These are phyloP conservation scores for Patellifolia procumbens DNA, from an alignment of 179 eudicot species.

Conservation along the genomic window DNA sequence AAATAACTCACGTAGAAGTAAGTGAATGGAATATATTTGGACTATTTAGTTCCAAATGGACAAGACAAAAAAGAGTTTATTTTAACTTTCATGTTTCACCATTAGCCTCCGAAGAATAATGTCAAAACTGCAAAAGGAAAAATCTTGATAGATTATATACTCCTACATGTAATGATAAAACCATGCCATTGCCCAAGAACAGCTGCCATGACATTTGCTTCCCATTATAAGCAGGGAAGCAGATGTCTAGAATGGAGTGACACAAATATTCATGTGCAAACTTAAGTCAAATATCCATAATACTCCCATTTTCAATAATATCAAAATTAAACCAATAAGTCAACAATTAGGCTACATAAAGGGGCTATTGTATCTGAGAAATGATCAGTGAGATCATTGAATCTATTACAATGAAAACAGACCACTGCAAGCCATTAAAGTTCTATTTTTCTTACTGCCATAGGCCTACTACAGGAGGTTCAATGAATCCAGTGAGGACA, in stretches of 20 bases:
- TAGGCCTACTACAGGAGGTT: slow-evolving; percentile 72
- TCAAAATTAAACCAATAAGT: background rate
- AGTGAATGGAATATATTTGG: background rate
- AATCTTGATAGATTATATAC: background rate
- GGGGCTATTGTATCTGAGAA: background rate
- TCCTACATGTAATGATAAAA: background rate
- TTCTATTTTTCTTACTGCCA: slow-evolving; percentile 16
- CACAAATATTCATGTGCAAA: background rate
- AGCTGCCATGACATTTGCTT: background rate
- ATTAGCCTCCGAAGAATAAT: background rate
- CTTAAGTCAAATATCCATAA: background rate
- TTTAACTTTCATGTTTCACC: background rate
- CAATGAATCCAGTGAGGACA: slow-evolving; percentile 96
- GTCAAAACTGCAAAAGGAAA: background rate
- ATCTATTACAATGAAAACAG: slow-evolving; percentile 27
- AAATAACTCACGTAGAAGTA: background rate
- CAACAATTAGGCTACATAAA: background rate
- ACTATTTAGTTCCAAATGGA: background rate
- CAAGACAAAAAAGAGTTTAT: background rate
- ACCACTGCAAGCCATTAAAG: background rate
- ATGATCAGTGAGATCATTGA: background rate
- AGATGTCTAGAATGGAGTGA: background rate
- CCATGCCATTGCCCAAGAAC: slow-evolving; percentile 2
- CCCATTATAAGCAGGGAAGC: background rate
- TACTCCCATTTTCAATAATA: background rate